Evolutionary conservation across 345 rosid species (phyloP).

Genomic region (Lenwebbia sp.): DNA sequence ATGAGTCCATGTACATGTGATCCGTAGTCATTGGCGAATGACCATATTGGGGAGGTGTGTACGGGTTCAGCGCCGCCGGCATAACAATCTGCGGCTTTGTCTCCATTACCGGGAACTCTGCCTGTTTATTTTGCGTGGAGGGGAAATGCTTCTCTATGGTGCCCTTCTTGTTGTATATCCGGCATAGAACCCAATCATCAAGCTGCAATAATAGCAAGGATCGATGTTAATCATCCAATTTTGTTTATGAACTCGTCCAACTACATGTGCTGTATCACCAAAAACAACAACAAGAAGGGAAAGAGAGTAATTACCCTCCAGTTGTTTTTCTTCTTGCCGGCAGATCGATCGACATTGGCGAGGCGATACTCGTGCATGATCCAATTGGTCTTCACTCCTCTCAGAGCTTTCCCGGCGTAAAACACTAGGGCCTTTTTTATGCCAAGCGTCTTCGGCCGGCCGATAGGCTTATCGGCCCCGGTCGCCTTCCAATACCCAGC

Average conservation of each 20-base stretch:
- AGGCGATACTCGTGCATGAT: constrained; percentile 97
- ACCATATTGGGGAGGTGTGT: background rate
- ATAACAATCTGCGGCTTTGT: constrained; percentile 24
- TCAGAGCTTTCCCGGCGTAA: constrained; percentile 79
- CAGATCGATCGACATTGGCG: constrained; percentile 77
- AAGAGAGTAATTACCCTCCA: constrained; percentile 40
- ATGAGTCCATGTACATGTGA: constrained; percentile 25
- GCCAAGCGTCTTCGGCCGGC: constrained; percentile 63
- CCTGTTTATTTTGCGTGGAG: constrained; percentile 4
- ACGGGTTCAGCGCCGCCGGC: background rate
- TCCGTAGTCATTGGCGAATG: background rate
- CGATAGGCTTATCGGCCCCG: constrained; percentile 93
- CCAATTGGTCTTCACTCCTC: constrained; percentile 88
- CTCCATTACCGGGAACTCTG: constrained; percentile 10
- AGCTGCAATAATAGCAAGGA: constrained; percentile 32
- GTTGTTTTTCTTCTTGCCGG: constrained; percentile 36
- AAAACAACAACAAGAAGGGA: background rate
- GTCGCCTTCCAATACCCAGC: constrained; percentile 91
- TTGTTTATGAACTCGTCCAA: background rate
- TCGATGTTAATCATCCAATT: background rate
- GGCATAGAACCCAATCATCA: constrained; percentile 80
- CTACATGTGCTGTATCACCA: background rate
- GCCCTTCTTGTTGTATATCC: constrained; percentile 83
- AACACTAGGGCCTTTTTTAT: constrained; percentile 89
- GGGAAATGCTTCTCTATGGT: constrained; percentile 39